Base-by-base conservation (phyloP, 2,329 filamentous ascomycete species). In the Botrytis porri region DNA sequence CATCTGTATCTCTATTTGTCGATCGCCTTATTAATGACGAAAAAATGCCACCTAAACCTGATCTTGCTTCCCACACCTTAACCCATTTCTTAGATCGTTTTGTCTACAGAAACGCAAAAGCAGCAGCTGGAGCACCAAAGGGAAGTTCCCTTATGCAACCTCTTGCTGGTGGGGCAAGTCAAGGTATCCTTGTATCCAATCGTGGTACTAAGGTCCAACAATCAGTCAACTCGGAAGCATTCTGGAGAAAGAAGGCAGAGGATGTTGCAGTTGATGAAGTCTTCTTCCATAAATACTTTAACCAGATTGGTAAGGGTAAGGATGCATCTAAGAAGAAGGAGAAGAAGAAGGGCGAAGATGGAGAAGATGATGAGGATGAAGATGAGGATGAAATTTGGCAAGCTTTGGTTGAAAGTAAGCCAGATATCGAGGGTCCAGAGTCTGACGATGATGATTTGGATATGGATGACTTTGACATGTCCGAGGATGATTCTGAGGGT, bases 261-360 rank as follows among this genome's bases (percentile, higher is more conserved):
- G 91, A 98, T 71, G 92, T 99, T 62, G 90, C 92, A 4, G 93
- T 90, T 0, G 95, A 99, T 77, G 96, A 99, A 81, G 93, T 94
- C 57, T 99, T 99, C 88, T 99, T 99, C 88, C 96, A 99, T 82
- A 91, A 94, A 77, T 99, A 99, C 88, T 99, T 99, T 83, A 91
- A 89, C 74, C 88, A 91, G 75, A 83, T 93, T 72, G 89, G 90
- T 75, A 94, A 91, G 80, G 83, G 85, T 18, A 88, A 85, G 66
- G 86, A 86, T 76, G 83, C 85, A 77, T 86, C 87, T 79, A 81
- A 81, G 75, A 87, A 85, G 78, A 86, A 86, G 78, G 88, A 88
- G 83, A 87, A 88, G 81, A 86, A 79, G 84, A 84, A 67, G 81
- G 79, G 57, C 82, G 82, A 66, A 83, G 82, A 77, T n/a, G 81